Conservation (phyloP, 768 basidiomycete genomes). For the Termitomyces sp. region DNA sequence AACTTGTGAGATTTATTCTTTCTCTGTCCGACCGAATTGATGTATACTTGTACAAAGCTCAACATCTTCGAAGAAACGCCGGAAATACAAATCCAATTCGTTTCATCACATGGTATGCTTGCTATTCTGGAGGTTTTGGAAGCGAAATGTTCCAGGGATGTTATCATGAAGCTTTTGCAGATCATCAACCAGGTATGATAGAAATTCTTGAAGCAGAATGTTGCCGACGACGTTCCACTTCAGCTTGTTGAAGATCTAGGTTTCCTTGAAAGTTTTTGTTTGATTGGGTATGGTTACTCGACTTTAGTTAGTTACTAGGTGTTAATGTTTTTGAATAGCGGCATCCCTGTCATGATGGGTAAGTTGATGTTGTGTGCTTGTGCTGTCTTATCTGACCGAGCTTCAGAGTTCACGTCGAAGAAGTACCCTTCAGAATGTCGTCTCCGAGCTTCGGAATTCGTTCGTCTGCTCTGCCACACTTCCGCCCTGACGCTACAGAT, state of each 20-base stretch:
- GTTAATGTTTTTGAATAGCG: slow-evolving; percentile 34
- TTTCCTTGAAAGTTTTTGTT: slow-evolving; percentile 90
- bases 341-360: slow-evolving; percentile 96
- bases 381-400: background rate
- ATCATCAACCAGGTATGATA: slow-evolving; percentile 79
- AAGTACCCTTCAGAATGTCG: slow-evolving; percentile 91
- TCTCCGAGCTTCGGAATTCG: slow-evolving; percentile 92
- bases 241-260: slow-evolving; percentile 75
- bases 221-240: background rate
- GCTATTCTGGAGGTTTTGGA: slow-evolving; percentile 93
- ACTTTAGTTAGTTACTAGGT: background rate
- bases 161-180: slow-evolving; percentile 77
- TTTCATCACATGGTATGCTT: slow-evolving; percentile 91
- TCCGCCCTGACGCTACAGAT: slow-evolving; percentile 94
- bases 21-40: background rate
- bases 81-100: slow-evolving; percentile 84
- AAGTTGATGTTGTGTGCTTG: slow-evolving; percentile 14
- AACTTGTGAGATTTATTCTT: slow-evolving; percentile 54
- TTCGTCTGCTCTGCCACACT: slow-evolving; percentile 85
- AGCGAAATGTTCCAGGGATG: slow-evolving; percentile 78
- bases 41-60: slow-evolving; percentile 40
- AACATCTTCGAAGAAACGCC: slow-evolving; percentile 71
- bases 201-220: background rate
- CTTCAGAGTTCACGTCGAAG: slow-evolving; percentile 85
- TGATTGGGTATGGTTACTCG: slow-evolving; percentile 61